Evolutionary conservation across 1,284 basidiomycete genomes (phyloP).

Genomic region (Macrocystidia cucumis): DNA sequence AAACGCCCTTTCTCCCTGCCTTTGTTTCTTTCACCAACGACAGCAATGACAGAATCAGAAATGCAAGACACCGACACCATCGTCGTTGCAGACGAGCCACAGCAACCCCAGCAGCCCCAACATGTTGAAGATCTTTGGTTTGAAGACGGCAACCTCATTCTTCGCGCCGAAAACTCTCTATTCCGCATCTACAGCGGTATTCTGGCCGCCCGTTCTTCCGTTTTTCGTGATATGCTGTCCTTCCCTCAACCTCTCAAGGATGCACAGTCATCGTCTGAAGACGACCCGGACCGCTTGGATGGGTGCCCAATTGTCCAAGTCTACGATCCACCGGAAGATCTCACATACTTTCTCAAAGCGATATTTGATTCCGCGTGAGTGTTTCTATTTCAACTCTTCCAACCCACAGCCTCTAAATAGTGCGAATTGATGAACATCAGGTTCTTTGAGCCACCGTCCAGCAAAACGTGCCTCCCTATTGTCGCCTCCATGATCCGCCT

Average conservation of each 20-base stretch:
- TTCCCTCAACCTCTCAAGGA: conserved; percentile 10
- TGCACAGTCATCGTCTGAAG: too few species aligned
- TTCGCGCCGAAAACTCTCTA: conserved; percentile 5
- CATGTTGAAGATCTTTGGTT: conserved; percentile 4
- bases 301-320: too few species aligned
- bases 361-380: not conserved
- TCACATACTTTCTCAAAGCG: not conserved
- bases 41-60: too few species aligned
- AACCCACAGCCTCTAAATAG: conserved; percentile 1
- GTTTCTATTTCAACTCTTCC: too few species aligned
- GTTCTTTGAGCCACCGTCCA: conserved; percentile 24
- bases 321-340: not conserved
- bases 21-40: too few species aligned
- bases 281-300: too few species aligned
- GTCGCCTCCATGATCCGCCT: conserved; percentile 28
- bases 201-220: conserved; percentile 7
- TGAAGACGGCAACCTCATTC: conserved; percentile 6
- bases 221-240: conserved; percentile 15
- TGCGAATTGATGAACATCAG: conserved; percentile 14
- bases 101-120: too few species aligned
- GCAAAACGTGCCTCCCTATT: conserved; percentile 19
- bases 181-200: conserved; percentile 6
- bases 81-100: too few species aligned
- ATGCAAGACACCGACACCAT: too few species aligned
- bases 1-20: too few species aligned